A percentile compares a stretch with the other conserved stretches of the same genome.
These are phyloP conservation scores for Ophiostoma himal-ulmi DNA, from an alignment of 2,329 filamentous ascomycete genomes.

Conservation along the genomic window DNA sequence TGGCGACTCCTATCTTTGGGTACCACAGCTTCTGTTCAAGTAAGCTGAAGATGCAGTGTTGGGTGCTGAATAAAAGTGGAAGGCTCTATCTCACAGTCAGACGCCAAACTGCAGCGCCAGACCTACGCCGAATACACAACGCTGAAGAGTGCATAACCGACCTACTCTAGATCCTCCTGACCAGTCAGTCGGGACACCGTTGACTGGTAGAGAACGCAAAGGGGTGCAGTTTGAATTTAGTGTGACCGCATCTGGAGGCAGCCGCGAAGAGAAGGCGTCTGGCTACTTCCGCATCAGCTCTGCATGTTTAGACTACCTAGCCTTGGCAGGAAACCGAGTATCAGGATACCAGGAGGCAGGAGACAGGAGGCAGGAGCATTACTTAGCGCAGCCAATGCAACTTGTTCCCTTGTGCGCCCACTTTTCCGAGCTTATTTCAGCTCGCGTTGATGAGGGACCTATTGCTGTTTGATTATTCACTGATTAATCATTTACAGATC, in stretches of 20 bases:
- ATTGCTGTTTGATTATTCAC: background rate
- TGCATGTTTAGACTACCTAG: no score
- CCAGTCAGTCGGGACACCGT: background rate
- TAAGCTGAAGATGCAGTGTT: background rate
- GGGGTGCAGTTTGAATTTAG: no score
- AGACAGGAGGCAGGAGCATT: no score
- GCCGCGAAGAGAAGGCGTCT: background rate
- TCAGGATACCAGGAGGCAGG: no score
- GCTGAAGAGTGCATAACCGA: background rate
- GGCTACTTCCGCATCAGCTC: constrained; percentile 1
- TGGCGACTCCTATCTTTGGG: background rate
- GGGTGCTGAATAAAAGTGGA: no score
- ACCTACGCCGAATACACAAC: background rate
- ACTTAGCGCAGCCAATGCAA: background rate
- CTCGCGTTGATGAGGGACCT: background rate
- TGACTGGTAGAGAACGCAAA: no score
- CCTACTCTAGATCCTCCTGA: background rate
- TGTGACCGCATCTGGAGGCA: background rate
- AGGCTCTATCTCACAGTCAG: background rate
- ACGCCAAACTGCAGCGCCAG: background rate
- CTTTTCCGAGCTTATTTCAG: constrained; percentile 16
- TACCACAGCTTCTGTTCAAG: background rate
- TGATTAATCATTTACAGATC: no score
- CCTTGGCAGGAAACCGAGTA: no score
- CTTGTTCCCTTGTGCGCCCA: background rate